Base-by-base conservation (phyloP, 371 early-diverging fungal species). In the Actinomortierella ambigua region DNA sequence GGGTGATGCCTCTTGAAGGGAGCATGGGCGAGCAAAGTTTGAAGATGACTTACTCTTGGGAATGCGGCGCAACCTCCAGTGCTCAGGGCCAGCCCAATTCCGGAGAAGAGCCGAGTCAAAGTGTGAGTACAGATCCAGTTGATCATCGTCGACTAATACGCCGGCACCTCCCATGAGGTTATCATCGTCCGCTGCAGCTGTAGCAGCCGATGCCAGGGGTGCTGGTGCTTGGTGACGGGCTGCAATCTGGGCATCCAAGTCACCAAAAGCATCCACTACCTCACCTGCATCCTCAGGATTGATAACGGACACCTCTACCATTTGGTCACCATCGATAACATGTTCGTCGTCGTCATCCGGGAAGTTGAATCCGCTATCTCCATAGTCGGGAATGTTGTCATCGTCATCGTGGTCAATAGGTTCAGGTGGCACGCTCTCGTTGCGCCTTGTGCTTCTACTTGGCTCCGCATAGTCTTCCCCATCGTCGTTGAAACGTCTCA, bases 71-170 rank as follows among this genome's bases (percentile, higher is more conserved):
- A 93, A 65, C 51, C 90, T 94, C 97, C 97, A 98, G 76, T 94
- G 94, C 61, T 92, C 95, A 18, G 97, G 95, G 11, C 97, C 97
- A 17, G 97, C 97, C 98, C 98, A 98, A 51, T 89, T 88, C 51
- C 89, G 85, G 55, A 84, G 61, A 57, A 94, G 82, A 7, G 87
- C 87, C 9, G 86, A 69, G 78, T 97, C 97, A 82, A 97, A 97
- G 71, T 97, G 96, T 28, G 92, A 88, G 61, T 94, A 93, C 60
- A 92, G 71, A 41, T 90, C 90, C n/a, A 85, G 67, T 8, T 86
- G 82, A 29, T 82, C 84, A 17, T 77, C 82, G 46, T 71, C 69
- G 55, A 82, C 57, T 2, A 85, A 76, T 23, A 79, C 56, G 40
- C 75, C 85, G 20, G 80, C 80, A 11, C 73, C 77, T 47, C 78